phyloP scores from a whole-genome alignment of 2,329 filamentous ascomycete species.

The Phialophora macrospora region DNA sequence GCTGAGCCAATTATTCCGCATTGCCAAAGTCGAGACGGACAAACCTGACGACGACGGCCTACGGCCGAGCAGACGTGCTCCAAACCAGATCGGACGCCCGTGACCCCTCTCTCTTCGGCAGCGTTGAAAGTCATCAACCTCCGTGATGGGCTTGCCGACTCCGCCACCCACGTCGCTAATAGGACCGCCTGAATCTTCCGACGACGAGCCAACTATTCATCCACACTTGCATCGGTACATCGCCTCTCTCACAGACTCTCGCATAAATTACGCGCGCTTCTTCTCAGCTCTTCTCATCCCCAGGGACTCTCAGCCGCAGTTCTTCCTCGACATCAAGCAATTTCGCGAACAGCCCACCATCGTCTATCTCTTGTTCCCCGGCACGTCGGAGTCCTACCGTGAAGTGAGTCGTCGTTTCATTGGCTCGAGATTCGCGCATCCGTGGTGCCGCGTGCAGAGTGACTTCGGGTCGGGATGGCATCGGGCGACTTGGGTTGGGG shows the following conservation, averaged over 20 bases:
- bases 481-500: conserved; percentile 24
- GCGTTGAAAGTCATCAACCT: neutral
- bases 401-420: conserved; percentile 30
- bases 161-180: conserved; percentile 2
- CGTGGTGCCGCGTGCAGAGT: conserved; percentile 36
- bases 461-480: conserved; percentile 28
- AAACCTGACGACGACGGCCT: neutral
- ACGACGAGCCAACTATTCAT: conserved; percentile 26
- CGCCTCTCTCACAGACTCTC: conserved; percentile 31
- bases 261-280: conserved; percentile 35
- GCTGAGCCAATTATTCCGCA: too few species aligned
- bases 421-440: conserved; percentile 36
- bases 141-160: neutral
- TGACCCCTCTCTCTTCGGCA: neutral
- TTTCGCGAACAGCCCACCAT: conserved; percentile 36
- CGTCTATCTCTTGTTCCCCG: conserved; percentile 27
- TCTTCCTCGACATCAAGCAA: conserved; percentile 36
- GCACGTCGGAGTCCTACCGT: conserved; percentile 30
- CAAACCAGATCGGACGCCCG: neutral
- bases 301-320: conserved; percentile 30
- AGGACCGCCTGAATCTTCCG: conserved; percentile 14
- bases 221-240: conserved; percentile 34
- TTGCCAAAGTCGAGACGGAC: neutral
- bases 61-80: neutral
- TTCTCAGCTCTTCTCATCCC: conserved; percentile 38